Conservation (phyloP, 805 yeast species). For the Suhomyces sp. region DNA sequence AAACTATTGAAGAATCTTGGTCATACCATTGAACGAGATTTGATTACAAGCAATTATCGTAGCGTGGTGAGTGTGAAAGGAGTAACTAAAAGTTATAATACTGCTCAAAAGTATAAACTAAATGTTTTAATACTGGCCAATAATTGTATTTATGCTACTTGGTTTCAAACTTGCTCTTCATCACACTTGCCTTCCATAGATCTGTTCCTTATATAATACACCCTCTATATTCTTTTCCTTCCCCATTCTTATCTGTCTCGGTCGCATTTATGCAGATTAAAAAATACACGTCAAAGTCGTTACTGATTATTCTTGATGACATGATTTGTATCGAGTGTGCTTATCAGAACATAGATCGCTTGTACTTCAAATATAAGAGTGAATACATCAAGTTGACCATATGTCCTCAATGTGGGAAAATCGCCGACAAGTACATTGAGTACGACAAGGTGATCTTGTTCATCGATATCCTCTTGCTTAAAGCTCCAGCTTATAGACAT, state of each 20-base stretch:
- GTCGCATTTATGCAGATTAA: background rate
- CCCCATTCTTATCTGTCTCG: background rate
- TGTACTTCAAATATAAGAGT: slow-evolving; percentile 71
- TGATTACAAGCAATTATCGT: too few relatives aligned
- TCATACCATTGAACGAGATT: too few relatives aligned
- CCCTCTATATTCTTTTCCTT: too few relatives aligned
- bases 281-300: background rate
- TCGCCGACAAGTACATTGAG: slow-evolving; percentile 90
- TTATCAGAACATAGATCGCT: slow-evolving; percentile 52
- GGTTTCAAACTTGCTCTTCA: too few relatives aligned
- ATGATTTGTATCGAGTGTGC: slow-evolving; percentile 87
- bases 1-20: too few relatives aligned
- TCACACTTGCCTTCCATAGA: too few relatives aligned
- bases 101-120: too few relatives aligned
- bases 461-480: slow-evolving; percentile 77
- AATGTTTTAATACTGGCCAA: too few relatives aligned
- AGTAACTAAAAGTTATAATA: too few relatives aligned
- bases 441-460: slow-evolving; percentile 80
- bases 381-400: slow-evolving; percentile 77
- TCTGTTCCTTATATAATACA: too few relatives aligned
- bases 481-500: slow-evolving; percentile 87
- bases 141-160: too few relatives aligned
- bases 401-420: slow-evolving; percentile 66
- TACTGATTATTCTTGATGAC: slow-evolving; percentile 35
- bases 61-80: too few relatives aligned